A percentile compares a stretch with the other conserved stretches of the same genome.
Conservation (phyloP, 148 eudicot species). For the Rhododendron mucronatum region DNA sequence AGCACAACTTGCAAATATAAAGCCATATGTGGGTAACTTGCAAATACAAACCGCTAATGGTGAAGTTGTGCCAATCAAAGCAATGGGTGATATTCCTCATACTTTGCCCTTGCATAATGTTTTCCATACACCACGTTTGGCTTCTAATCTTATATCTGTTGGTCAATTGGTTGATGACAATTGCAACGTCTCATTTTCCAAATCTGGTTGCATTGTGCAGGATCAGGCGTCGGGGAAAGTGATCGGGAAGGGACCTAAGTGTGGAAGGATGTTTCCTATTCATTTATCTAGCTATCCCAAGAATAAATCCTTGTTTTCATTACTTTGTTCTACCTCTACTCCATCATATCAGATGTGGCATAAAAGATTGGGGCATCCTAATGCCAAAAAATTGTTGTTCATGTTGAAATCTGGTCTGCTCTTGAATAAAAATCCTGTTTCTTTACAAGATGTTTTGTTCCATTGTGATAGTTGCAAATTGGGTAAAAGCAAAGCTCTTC, state of each 20-base stretch:
- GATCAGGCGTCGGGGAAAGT: background rate
- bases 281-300: background rate
- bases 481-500: background rate
- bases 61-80: background rate
- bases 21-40: background rate
- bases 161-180: background rate
- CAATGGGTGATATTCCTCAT: background rate
- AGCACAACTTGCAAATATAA: background rate
- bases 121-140: background rate
- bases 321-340: background rate
- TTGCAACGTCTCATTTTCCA: background rate
- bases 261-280: background rate
- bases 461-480: background rate
- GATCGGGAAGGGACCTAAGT: background rate
- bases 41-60: background rate
- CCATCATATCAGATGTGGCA: no score
- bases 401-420: background rate
- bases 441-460: background rate
- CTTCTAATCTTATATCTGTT: background rate
- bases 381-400: background rate
- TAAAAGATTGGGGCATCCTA: background rate
- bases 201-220: background rate
- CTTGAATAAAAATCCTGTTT: background rate
- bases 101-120: background rate
- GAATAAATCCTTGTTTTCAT: background rate